Evolutionary conservation across 2,329 filamentous ascomycete species (phyloP).

Genomic region (Scedosporium apiospermum): DNA sequence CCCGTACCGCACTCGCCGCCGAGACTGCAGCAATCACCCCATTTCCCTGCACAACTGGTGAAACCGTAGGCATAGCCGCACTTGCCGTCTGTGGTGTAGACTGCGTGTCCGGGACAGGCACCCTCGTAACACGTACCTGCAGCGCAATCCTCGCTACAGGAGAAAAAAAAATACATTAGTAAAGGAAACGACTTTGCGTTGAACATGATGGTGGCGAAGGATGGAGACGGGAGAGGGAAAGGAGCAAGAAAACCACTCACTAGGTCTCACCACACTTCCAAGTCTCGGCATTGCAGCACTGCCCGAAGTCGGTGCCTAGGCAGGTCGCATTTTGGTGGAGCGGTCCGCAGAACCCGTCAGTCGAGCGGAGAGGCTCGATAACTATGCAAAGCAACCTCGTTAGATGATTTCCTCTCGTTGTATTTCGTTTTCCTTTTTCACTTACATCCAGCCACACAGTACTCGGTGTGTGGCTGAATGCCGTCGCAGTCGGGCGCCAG

Average conservation of each 20-base stretch:
- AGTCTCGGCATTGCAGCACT: constrained; percentile 23
- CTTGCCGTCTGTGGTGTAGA: constrained; percentile 23
- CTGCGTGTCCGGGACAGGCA: constrained; percentile 17
- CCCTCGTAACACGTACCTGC: constrained; percentile 23
- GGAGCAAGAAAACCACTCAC: constrained; percentile 12
- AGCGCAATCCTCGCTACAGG: constrained; percentile 19
- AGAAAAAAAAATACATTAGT: neutral
- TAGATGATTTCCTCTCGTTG: neutral
- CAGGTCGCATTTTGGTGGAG: constrained; percentile 21
- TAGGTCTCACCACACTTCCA: constrained; percentile 19
- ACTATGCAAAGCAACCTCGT: constrained; percentile 10
- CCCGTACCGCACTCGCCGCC: constrained; percentile 17
- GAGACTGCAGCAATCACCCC: constrained; percentile 21
- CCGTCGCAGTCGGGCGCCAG: constrained; percentile 18
- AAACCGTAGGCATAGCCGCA: constrained; percentile 20
- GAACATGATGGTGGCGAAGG: neutral
- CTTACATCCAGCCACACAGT: constrained; percentile 21
- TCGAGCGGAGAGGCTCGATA: constrained; percentile 15
- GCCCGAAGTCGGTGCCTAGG: constrained; percentile 14
- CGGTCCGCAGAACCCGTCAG: constrained; percentile 21
- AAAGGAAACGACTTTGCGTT: neutral
- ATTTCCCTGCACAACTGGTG: constrained; percentile 20
- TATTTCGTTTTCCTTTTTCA: neutral
- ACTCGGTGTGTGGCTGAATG: constrained; percentile 17
- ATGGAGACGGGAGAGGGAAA: no score